Evolutionary conservation across 345 rosid genomes (phyloP), one percentile per base, ranked within the genome.

Genomic region (Excoecaria cochinchinensis): DNA sequence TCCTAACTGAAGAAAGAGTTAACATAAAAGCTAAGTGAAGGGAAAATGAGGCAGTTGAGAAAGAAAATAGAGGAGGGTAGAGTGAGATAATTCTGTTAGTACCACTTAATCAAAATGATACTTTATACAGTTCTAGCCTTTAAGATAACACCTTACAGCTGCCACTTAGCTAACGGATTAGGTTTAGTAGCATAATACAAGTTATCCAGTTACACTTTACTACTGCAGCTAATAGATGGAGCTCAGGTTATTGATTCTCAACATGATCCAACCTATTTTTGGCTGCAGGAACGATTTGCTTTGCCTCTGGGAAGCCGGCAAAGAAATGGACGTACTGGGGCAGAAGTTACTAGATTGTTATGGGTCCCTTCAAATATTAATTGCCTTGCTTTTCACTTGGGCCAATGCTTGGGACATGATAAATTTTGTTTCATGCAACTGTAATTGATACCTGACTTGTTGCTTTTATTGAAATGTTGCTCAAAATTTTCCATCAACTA

Each of bases 311-410:
- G 58, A 95, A 93, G 85, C 96, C 96, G 8, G 98, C 99, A 0
- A 93, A 79, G 81, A 93, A 84, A 73, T 95, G 99, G 99, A 91
- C 93, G 47, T 95, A 89, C 74, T 95, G 98, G 98, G 99, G 98
- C 74, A 91, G 97, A 88, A 95, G 98, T 87, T 95, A 95, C 81
- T 93, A 84, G 77, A 58, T 50, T 19, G 11, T 36, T 50, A 36
- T 63, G 12, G 6, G 38, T 38, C 31, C 51, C 38, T 12, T 47
- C 8, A 24, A 6, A 11, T 1, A 21, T 57, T 66, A 44, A 42
- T 47, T 12, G 15, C 56, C 52, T 3, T 46, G 56, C 51, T 46
- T 24, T 67, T 47, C 71, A 68, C n/a, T 19, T 25, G 39, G 19
- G 10, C 31, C 60, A 38, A 24, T 61, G 57, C 13, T 31, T 14